Conservation (phyloP, 2,329 filamentous ascomycete species). For the Sporothrix phasma region DNA sequence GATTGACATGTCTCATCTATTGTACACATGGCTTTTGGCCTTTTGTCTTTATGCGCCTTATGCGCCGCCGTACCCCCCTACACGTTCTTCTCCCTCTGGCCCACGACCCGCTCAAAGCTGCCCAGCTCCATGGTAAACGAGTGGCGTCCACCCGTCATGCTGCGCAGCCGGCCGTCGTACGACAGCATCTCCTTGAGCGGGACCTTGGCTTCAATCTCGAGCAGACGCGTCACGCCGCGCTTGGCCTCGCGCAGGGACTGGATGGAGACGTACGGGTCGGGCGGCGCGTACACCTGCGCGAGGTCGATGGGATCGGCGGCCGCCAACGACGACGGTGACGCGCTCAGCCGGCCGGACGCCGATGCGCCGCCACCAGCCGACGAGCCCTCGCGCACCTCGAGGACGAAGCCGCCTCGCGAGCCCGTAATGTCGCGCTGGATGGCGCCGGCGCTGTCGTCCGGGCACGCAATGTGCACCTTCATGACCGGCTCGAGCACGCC, state of each 20-base stretch:
- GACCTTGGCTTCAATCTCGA: conserved; percentile 72
- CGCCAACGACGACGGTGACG: conserved; percentile 25
- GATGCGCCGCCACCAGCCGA: conserved; percentile 30
- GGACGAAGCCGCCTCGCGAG: conserved; percentile 62
- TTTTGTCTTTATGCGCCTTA: not conserved
- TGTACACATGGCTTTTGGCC: not conserved
- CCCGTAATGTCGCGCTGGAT: conserved; percentile 76
- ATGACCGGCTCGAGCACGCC: conserved; percentile 88
- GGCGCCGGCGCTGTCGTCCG: conserved; percentile 68
- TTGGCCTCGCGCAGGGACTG: conserved; percentile 44
- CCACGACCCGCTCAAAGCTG: conserved; percentile 46
- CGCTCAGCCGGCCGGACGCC: conserved; percentile 27
- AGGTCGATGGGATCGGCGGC: conserved; percentile 48
- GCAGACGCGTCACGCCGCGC: conserved; percentile 39
- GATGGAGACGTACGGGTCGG: conserved; percentile 64
- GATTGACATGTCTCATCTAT: not conserved
- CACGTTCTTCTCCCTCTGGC: conserved; percentile 40
- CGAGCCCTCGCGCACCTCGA: conserved; percentile 53
- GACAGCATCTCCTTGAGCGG: conserved; percentile 95
- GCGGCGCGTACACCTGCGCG: conserved; percentile 71
- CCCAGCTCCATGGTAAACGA: conserved; percentile 50
- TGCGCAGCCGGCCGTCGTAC: conserved; percentile 80
- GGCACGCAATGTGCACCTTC: conserved; percentile 76
- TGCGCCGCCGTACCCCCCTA: not conserved
- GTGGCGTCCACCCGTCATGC: conserved; percentile 74